A percentile compares a stretch with the other conserved stretches of the same genome.
Evolutionary conservation across 2,329 filamentous ascomycete genomes (phyloP).

Genomic region (Botrytis paeoniae): DNA sequence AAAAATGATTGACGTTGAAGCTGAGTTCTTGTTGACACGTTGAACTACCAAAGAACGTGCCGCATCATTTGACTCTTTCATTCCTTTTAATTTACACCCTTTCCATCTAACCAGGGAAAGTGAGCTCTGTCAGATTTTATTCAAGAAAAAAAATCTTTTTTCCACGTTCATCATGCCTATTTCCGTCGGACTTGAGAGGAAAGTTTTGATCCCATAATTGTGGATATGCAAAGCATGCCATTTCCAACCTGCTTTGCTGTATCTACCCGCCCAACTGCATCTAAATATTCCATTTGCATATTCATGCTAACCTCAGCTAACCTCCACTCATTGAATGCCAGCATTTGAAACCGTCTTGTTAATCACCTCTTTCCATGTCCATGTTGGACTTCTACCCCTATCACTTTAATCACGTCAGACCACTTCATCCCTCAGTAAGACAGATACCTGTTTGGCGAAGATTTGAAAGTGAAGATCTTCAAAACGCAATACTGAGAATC

Average conservation of each 20-base stretch:
- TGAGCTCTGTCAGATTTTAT: neutral
- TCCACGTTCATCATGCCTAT: conserved; percentile 17
- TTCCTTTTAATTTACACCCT: neutral
- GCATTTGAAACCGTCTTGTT: conserved; percentile 1
- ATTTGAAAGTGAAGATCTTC: conserved; percentile 1
- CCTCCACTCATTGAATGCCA: neutral
- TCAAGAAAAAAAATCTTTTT: neutral
- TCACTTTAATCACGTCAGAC: conserved; percentile 2
- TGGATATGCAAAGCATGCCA: conserved; percentile 6
- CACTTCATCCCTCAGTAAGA: neutral
- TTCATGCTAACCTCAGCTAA: neutral
- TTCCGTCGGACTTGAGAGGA: conserved; percentile 12
- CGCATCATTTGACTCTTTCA: neutral
- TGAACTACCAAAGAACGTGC: conserved; percentile 6
- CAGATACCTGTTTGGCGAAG: neutral
- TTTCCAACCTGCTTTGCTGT: conserved; percentile 11
- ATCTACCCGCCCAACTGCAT: neutral
- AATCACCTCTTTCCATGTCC: neutral
- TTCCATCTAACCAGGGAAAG: neutral
- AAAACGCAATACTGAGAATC: neutral
- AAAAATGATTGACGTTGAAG: conserved; percentile 1
- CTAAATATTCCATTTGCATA: conserved; percentile 5
- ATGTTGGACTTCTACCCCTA: neutral
- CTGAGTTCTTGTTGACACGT: neutral
- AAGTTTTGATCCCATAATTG: conserved; percentile 8